phyloP scores from a whole-genome alignment of 140 eudicot genomes.

The Anethum foeniculum region DNA sequence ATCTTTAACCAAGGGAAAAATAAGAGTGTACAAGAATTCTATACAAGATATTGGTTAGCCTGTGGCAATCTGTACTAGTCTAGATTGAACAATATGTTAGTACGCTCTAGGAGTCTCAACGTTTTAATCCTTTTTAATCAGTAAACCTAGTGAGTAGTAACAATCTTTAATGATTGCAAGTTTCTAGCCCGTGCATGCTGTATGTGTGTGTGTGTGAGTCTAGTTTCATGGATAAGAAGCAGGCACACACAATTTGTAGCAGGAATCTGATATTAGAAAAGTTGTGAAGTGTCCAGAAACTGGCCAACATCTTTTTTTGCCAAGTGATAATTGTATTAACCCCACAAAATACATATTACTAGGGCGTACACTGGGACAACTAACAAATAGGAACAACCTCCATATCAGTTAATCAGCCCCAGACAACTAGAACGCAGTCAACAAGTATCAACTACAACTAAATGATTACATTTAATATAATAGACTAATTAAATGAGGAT shows the following conservation, averaged over 20 bases:
- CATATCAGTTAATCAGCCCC: background rate
- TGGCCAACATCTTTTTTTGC: background rate
- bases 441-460: background rate
- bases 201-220: background rate
- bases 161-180: background rate
- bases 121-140: background rate
- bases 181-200: background rate
- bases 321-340: background rate
- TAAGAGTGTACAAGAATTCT: background rate
- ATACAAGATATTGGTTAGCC: background rate
- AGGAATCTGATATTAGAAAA: background rate
- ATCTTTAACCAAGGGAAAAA: background rate
- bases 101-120: background rate
- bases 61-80: background rate
- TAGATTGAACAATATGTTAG: background rate
- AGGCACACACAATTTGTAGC: background rate
- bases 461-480: too few relatives aligned
- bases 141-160: too few relatives aligned
- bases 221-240: background rate
- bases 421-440: too few relatives aligned
- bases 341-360: background rate
- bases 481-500: background rate
- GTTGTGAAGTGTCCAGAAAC: background rate
- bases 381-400: background rate
- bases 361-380: background rate